A percentile compares a stretch with the other conserved stretches of the same genome.
Conservation (phyloP, 805 yeast genomes). For the Maudiozyma bulderi region DNA sequence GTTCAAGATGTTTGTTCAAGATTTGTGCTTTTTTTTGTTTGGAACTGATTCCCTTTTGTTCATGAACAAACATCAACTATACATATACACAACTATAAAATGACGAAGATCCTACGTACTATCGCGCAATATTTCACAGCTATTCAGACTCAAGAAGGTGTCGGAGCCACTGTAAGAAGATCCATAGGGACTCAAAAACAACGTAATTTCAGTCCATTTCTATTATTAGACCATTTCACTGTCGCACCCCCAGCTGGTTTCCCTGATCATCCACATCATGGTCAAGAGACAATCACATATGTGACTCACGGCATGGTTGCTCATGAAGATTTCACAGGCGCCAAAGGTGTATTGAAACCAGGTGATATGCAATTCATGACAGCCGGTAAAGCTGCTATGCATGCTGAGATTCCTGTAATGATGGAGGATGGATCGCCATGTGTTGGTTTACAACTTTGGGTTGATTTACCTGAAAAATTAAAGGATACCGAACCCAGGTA, state of each 20-base stretch:
- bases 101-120: constrained; percentile 29
- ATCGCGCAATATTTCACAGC: constrained; percentile 47
- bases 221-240: constrained; percentile 72
- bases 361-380: constrained; percentile 94
- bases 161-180: constrained; percentile 78
- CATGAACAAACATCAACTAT: background rate
- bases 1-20: too few species aligned
- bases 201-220: constrained; percentile 73
- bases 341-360: constrained; percentile 62
- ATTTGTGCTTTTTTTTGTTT: too few species aligned
- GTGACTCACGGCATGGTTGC: constrained; percentile 58
- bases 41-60: background rate
- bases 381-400: constrained; percentile 81
- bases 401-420: constrained; percentile 74
- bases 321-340: constrained; percentile 82
- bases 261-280: constrained; percentile 78
- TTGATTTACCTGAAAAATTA: constrained; percentile 58
- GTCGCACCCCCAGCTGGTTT: constrained; percentile 60
- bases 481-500: constrained; percentile 65
- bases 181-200: constrained; percentile 60
- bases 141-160: constrained; percentile 71
- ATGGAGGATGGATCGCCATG: constrained; percentile 40
- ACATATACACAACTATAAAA: background rate
- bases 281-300: constrained; percentile 72
- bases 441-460: constrained; percentile 81